Evolutionary conservation across 2,329 filamentous ascomycete species (phyloP).

Genomic region (Diaporthe vaccinii): DNA sequence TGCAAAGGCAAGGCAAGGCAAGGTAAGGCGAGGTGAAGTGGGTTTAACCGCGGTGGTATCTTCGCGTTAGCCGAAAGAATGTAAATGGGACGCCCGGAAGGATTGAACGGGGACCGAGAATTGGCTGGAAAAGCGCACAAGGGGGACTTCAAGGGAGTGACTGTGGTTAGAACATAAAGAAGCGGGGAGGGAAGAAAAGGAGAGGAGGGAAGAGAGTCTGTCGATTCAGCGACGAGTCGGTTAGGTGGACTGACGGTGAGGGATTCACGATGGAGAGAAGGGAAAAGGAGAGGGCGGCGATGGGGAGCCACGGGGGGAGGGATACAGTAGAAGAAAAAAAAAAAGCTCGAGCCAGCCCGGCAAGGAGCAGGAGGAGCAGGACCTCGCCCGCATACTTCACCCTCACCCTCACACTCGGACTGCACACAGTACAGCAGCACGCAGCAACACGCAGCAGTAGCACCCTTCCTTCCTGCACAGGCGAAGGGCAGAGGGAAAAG

Average conservation of each 20-base stretch:
- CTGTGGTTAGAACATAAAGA: slow-evolving; percentile 57
- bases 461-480: neutral
- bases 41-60: slow-evolving; percentile 43
- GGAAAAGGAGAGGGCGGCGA: slow-evolving; percentile 41
- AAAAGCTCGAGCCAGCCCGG: slow-evolving; percentile 29
- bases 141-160: slow-evolving; percentile 63
- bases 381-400: neutral
- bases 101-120: slow-evolving; percentile 63
- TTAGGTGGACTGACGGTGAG: slow-evolving; percentile 41
- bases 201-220: slow-evolving; percentile 45
- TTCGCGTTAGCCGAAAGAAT: slow-evolving; percentile 53
- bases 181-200: slow-evolving; percentile 54
- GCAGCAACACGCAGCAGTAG: neutral
- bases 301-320: slow-evolving; percentile 24
- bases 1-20: slow-evolving; percentile 40
- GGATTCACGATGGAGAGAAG: slow-evolving; percentile 44
- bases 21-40: slow-evolving; percentile 48
- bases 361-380: slow-evolving; percentile 23
- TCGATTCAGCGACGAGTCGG: slow-evolving; percentile 45
- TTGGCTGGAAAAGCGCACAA: slow-evolving; percentile 49
- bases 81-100: slow-evolving; percentile 62
- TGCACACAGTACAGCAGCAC: slow-evolving; percentile 9
- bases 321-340: slow-evolving; percentile 33
- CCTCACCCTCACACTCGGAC: neutral
- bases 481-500: slow-evolving; percentile 14